phyloP scores from a whole-genome alignment of 345 rosid genomes.

The Eucalyptus regnans region DNA sequence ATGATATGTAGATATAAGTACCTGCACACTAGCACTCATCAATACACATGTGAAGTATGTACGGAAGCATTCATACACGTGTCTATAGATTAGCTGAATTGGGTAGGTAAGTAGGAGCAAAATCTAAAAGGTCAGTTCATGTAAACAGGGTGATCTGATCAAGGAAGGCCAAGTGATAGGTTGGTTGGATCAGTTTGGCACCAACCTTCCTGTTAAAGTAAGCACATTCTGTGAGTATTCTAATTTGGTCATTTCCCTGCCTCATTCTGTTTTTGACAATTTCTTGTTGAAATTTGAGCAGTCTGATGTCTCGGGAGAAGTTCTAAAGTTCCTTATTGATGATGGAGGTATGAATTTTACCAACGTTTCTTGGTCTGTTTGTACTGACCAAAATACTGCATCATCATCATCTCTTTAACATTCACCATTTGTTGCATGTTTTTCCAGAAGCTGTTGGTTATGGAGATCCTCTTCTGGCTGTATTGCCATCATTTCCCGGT shows the following conservation, averaged over 20 bases:
- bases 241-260: not conserved
- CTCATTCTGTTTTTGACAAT: not conserved
- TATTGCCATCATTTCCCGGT: slow-evolving; percentile 66
- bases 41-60: not conserved
- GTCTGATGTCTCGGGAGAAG: slow-evolving; percentile 86
- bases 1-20: not conserved
- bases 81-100: not conserved
- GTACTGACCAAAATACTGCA: not conserved
- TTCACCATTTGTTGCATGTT: not conserved
- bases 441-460: slow-evolving; percentile 69
- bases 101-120: not conserved
- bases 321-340: slow-evolving; percentile 61
- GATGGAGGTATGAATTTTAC: slow-evolving; percentile 63
- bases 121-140: not conserved
- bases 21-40: not conserved
- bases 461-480: slow-evolving; percentile 80
- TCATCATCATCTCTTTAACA: not conserved
- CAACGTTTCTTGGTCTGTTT: not conserved
- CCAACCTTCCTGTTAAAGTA: slow-evolving; percentile 77
- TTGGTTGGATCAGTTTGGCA: slow-evolving; percentile 68
- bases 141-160: slow-evolving; percentile 57
- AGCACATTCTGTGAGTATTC: not conserved
- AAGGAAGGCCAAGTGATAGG: slow-evolving; percentile 87
- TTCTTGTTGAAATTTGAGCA: slow-evolving; percentile 25
- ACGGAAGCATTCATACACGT: not conserved